Evolutionary conservation across 2,329 filamentous ascomycete species (phyloP).

Genomic region (Claviceps africana): DNA sequence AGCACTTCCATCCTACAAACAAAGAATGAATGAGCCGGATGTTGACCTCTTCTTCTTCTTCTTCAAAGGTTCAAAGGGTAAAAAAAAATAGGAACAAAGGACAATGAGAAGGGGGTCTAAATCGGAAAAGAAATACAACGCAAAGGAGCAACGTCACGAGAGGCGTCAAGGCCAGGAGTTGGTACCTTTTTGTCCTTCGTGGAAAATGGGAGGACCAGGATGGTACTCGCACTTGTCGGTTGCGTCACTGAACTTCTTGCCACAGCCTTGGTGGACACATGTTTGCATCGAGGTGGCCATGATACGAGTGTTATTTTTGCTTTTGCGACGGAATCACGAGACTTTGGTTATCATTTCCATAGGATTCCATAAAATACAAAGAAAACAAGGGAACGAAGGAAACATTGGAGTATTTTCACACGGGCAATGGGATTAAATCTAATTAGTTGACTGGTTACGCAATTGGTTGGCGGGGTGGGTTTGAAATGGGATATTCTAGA

Average conservation of each 20-base stretch:
- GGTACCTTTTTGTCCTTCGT: conserved; percentile 94
- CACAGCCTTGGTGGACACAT: conserved; percentile 93
- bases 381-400: background rate
- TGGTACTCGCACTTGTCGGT: conserved; percentile 84
- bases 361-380: background rate
- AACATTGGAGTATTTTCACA: background rate
- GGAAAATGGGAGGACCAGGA: conserved; percentile 84
- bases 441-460: background rate
- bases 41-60: background rate
- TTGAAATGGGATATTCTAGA: conserved; percentile 27
- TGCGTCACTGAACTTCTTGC: conserved; percentile 69
- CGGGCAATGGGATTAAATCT: background rate
- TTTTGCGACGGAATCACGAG: background rate
- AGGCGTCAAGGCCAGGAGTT: background rate
- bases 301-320: background rate
- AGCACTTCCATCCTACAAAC: conserved; percentile 84
- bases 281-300: conserved; percentile 59
- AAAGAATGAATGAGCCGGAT: background rate
- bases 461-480: conserved; percentile 6
- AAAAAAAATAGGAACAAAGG: background rate
- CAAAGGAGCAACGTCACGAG: background rate
- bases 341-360: background rate
- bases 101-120: background rate
- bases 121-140: no score
- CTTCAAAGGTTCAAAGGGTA: background rate